These are phyloP conservation scores for Scheffersomyces lignosus DNA, from an alignment of 805 yeast genomes.

Conservation along the genomic window DNA sequence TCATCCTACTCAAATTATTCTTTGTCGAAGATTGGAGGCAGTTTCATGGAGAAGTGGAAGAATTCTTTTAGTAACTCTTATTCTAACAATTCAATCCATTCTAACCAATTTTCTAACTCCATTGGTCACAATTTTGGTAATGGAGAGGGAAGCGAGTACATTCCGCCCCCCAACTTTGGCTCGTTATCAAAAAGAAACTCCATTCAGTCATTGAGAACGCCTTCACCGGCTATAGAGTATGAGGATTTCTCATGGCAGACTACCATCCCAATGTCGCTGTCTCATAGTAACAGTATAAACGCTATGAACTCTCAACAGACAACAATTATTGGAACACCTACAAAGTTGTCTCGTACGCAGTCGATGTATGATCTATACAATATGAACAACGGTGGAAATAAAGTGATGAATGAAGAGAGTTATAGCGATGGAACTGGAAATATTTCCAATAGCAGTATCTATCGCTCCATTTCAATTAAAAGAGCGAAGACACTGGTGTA, in stretches of 20 bases:
- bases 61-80: constrained; percentile 25
- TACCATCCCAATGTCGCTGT: background rate
- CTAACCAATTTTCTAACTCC: background rate
- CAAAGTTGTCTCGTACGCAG: constrained; percentile 32
- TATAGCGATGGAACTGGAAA: background rate
- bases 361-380: constrained; percentile 32
- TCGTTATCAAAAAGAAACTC: constrained; percentile 23
- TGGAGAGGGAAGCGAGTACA: constrained; percentile 8
- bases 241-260: constrained; percentile 28
- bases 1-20: constrained; percentile 40
- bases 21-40: constrained; percentile 39
- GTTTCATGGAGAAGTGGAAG: constrained; percentile 48
- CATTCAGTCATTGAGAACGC: constrained; percentile 32
- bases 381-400: constrained; percentile 1
- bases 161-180: constrained; percentile 12
- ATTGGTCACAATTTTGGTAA: background rate
- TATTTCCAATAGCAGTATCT: background rate
- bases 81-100: constrained; percentile 2
- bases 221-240: constrained; percentile 36
- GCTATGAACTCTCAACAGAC: constrained; percentile 1
- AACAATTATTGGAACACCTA: constrained; percentile 11
- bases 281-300: constrained; percentile 1
- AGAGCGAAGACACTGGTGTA: constrained; percentile 20
- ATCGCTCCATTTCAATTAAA: constrained; percentile 8
- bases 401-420: constrained; percentile 1